A percentile compares a stretch with the other conserved stretches of the same genome.
Conservation (phyloP, 108 stramenopile genomes). For the Aurantiochytrium sp. region DNA sequence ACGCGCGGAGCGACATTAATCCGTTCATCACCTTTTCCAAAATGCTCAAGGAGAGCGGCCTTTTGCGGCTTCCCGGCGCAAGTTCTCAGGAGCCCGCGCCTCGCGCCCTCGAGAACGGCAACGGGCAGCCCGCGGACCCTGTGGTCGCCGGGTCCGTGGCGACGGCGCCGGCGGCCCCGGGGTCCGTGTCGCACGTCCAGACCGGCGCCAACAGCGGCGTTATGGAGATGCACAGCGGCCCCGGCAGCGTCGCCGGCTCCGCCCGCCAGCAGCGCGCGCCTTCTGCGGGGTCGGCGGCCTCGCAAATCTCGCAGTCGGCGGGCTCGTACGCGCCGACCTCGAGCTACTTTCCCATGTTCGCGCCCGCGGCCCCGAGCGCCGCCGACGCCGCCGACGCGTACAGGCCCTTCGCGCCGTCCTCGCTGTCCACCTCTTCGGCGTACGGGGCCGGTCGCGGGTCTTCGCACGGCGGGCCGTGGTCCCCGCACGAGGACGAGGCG, state of each 20-base stretch:
- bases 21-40: constrained; percentile 28
- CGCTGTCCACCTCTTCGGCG: not conserved
- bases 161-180: too few species aligned
- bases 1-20: not conserved
- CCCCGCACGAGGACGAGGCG: not conserved
- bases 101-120: not conserved
- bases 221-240: not conserved
- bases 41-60: constrained; percentile 26
- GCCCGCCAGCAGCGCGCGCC: too few species aligned
- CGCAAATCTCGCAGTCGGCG: not conserved
- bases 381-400: not conserved
- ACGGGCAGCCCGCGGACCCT: too few species aligned
- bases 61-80: not conserved
- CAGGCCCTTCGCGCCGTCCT: not conserved
- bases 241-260: not conserved
- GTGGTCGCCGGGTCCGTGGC: too few species aligned
- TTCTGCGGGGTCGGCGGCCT: not conserved
- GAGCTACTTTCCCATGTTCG: not conserved
- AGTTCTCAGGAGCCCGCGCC: not conserved
- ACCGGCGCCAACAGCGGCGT: not conserved
- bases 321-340: not conserved
- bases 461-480: not conserved
- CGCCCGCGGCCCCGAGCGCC: not conserved
- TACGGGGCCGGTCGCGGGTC: not conserved
- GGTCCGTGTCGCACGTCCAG: not conserved